These are phyloP conservation scores for Podaxis mareebaensis DNA, from an alignment of 768 basidiomycete species.

Conservation along the genomic window DNA sequence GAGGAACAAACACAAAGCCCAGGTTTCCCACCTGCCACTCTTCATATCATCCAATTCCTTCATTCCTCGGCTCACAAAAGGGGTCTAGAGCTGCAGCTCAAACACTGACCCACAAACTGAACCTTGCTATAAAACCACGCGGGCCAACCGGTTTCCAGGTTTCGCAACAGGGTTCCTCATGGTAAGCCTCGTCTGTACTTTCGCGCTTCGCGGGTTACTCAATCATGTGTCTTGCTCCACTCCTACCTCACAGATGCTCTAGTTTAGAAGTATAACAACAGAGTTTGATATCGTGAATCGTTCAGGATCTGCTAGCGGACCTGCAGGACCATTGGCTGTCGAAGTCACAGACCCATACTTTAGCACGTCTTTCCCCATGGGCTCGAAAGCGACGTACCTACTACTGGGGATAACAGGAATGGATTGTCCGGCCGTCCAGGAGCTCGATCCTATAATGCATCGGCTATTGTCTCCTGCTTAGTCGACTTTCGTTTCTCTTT, in stretches of 20 bases:
- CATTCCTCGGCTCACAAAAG: neutral
- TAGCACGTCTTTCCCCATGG: conserved; percentile 12
- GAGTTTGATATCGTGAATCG: neutral
- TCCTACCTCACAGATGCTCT: neutral
- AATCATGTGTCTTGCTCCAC: conserved; percentile 4
- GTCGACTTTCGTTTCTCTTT: neutral
- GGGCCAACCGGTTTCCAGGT: neutral
- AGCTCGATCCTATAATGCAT: neutral
- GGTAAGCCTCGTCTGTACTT: neutral
- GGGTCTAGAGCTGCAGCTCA: neutral
- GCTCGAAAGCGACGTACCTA: conserved; percentile 3
- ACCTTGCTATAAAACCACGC: neutral
- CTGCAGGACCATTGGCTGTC: neutral
- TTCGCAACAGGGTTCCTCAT: neutral
- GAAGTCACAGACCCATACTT: neutral
- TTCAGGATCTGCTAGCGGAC: conserved; percentile 10
- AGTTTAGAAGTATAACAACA: conserved; percentile 4
- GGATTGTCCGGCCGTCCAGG: neutral
- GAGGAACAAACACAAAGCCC: neutral
- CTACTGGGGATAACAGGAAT: neutral
- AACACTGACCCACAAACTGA: neutral
- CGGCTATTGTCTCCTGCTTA: neutral
- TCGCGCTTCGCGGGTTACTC: conserved; percentile 14
- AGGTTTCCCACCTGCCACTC: neutral
- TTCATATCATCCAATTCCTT: neutral